Conservation (phyloP, 148 eudicot species). For the Spergularia bocconei region DNA sequence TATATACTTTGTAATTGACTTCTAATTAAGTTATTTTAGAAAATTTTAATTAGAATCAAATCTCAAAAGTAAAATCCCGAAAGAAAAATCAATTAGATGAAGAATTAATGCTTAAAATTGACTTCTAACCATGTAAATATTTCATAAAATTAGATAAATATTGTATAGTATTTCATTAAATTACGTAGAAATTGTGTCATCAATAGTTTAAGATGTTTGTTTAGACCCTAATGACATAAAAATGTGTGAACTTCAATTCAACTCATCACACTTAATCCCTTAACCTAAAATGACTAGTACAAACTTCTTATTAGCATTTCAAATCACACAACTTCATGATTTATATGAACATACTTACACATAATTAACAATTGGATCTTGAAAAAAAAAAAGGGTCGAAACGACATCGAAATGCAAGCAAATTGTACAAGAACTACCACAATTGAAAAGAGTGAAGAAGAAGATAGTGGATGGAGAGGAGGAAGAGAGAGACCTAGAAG, state of each 20-base stretch:
- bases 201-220: neutral
- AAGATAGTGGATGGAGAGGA: neutral
- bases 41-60: neutral
- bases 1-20: neutral
- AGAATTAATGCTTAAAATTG: neutral
- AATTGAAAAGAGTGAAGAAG: neutral
- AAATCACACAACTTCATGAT: neutral
- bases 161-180: neutral
- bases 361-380: conserved; percentile 7
- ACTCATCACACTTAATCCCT: neutral
- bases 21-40: neutral
- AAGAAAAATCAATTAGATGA: neutral
- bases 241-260: conserved; percentile 3
- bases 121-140: too few species aligned
- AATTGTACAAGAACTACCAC: too few species aligned
- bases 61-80: neutral
- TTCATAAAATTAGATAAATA: too few species aligned
- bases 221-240: conserved; percentile 6
- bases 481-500: conserved; percentile 29
- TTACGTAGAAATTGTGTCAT: neutral
- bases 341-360: neutral
- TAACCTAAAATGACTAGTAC: conserved; percentile 15
- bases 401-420: neutral
- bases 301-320: conserved; percentile 5
- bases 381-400: neutral